These are phyloP conservation scores for Helotiales sp. DNA, from an alignment of 2,329 filamentous ascomycete genomes.

Conservation along the genomic window DNA sequence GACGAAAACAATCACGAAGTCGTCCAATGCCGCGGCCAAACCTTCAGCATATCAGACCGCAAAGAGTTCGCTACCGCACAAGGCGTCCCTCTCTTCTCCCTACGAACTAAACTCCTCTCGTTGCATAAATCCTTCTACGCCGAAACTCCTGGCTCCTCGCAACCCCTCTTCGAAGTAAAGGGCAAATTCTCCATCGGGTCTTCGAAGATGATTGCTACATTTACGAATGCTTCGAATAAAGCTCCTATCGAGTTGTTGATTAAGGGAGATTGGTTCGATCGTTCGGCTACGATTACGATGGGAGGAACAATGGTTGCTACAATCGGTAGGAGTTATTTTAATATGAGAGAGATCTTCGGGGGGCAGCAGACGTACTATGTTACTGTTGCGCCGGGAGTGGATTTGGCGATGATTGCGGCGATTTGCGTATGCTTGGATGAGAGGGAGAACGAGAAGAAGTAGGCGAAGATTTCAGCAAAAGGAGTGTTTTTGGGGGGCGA, in stretches of 20 bases:
- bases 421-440: conserved; percentile 70
- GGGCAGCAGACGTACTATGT: conserved; percentile 67
- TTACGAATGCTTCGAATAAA: conserved; percentile 49
- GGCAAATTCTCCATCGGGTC: conserved; percentile 40
- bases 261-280: conserved; percentile 62
- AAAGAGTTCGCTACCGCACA: conserved; percentile 25
- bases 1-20: conserved; percentile 48
- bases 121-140: conserved; percentile 31
- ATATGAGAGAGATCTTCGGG: conserved; percentile 55
- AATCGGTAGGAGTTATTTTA: conserved; percentile 58
- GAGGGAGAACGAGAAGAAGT: conserved; percentile 52
- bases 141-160: conserved; percentile 17
- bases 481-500: not conserved
- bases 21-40: conserved; percentile 26
- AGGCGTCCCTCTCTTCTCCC: conserved; percentile 24
- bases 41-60: conserved; percentile 26
- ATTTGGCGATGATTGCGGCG: conserved; percentile 64
- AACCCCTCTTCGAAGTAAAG: conserved; percentile 30
- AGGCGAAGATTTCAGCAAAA: not conserved
- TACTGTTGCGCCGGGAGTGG: conserved; percentile 62
- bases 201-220: conserved; percentile 56
- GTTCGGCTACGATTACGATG: conserved; percentile 54
- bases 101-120: conserved; percentile 25
- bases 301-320: conserved; percentile 51
- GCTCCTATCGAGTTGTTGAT: conserved; percentile 50